Conservation (phyloP, 257 asterid genomes). For the Capsicum pubescens region DNA sequence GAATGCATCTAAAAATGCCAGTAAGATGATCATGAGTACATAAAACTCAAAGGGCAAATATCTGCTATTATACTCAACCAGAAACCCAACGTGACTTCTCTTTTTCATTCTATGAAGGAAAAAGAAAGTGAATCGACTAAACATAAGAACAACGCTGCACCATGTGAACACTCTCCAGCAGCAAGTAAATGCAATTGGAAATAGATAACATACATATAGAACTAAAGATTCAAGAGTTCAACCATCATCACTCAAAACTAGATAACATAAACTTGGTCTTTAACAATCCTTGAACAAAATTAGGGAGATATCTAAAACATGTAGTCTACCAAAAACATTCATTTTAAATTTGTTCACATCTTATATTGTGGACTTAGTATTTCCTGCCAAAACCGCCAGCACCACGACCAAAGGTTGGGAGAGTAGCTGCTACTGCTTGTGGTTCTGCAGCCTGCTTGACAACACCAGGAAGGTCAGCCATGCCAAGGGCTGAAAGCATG, state of each 20-base stretch:
- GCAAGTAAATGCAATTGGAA: background rate
- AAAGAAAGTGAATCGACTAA: background rate
- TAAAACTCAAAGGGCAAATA: background rate
- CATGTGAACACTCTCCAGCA: slow-evolving; percentile 1
- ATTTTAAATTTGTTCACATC: background rate
- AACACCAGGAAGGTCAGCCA: slow-evolving; percentile 60
- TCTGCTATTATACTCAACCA: background rate
- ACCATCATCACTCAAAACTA: background rate
- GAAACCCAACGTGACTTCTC: background rate
- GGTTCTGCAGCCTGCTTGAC: slow-evolving; percentile 42
- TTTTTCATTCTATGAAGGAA: background rate
- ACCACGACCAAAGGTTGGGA: slow-evolving; percentile 43
- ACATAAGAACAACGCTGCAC: background rate
- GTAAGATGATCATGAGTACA: background rate
- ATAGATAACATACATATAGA: background rate
- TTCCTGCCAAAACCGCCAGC: slow-evolving; percentile 45
- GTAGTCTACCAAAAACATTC: slow-evolving; percentile 19
- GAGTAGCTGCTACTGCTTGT: slow-evolving; percentile 32
- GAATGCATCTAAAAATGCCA: no score
- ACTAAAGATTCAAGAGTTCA: background rate
- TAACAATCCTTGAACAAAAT: slow-evolving; percentile 5
- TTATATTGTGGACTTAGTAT: slow-evolving; percentile 29
- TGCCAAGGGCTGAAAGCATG: slow-evolving; percentile 54
- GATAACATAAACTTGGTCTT: background rate
- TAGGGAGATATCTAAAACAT: slow-evolving; percentile 4